Evolutionary conservation across 306 rosid genomes (phyloP), one percentile per base, ranked within the genome.

Genomic region (Sindora glabra): DNA sequence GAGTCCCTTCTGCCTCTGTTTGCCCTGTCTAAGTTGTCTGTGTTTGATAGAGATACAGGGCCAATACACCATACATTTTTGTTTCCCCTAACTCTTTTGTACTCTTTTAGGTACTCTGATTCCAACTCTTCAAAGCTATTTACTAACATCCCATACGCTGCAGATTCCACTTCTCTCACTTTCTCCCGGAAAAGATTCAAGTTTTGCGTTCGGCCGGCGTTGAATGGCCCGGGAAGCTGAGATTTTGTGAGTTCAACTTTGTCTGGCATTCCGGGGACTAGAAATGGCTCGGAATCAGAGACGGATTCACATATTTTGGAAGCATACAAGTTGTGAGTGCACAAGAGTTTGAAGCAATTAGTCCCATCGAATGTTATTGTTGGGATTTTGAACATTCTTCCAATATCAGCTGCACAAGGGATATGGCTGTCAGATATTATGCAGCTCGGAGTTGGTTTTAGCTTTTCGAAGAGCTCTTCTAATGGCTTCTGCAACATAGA

Each of bases 21-120:
- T 6, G 19, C 68, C 61, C 56, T 81, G 37, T 81, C 83, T 34
- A 23, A 15, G 0, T 45, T 50, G 0, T 51, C 51, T 5, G 64
- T 68, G 50, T 73, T 81, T 10, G 40, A 67, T 1, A 60, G 38
- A 0, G 88, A 85, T 1, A 77, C 72, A 0, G 86, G 85, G 0
- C 89, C 83, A 13, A 79, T 56, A 44, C 89, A 79, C 89, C 85
- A 82, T 0, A 76, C 18, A 54, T 44, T 79, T n/a, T n/a, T n/a
- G 1, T 27, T 12, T 4, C 44, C 60, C 1, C 48, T 40, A 12
- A 40, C 59, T 36, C 51, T 71, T 29, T 45, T 6, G n/a, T 60
- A 73, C 54, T 54, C 78, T 38, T 30, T 22, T 1, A 62, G 61
- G 55, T 73, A 83, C 9, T 48, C 64, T 11, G 1, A 10, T 62